phyloP scores from a whole-genome alignment of 345 rosid genomes.

The Pistacia vera region DNA sequence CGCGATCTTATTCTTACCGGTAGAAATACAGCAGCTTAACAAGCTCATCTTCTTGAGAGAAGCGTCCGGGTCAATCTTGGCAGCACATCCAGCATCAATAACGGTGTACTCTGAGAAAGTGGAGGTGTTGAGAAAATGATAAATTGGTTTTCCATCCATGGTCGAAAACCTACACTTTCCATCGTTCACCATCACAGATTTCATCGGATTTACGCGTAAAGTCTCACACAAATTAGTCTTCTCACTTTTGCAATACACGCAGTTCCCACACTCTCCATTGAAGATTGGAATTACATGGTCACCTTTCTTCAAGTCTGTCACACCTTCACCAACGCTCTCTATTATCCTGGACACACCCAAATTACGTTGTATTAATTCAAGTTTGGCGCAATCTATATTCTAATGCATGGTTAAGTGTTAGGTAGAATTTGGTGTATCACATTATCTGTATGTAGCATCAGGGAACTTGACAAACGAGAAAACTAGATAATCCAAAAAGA shows the following conservation, averaged over 20 bases:
- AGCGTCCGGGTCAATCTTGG: constrained; percentile 45
- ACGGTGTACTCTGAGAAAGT: constrained; percentile 72
- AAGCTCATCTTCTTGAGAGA: constrained; percentile 64
- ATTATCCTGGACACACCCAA: too few species aligned
- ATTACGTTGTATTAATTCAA: too few species aligned
- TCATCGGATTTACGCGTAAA: constrained; percentile 54
- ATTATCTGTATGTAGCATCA: too few species aligned
- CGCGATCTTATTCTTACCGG: constrained; percentile 37
- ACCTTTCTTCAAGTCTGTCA: constrained; percentile 53
- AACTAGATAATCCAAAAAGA: too few species aligned
- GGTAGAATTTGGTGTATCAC: too few species aligned
- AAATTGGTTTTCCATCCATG: constrained; percentile 49
- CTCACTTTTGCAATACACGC: constrained; percentile 42
- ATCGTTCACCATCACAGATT: constrained; percentile 54
- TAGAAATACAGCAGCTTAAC: constrained; percentile 71
- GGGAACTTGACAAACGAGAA: too few species aligned
- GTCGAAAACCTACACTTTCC: constrained; percentile 56
- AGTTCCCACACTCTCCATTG: constrained; percentile 73
- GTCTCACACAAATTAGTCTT: constrained; percentile 52
- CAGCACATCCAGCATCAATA: constrained; percentile 57
- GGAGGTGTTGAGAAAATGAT: constrained; percentile 69
- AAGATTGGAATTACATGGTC: constrained; percentile 69
- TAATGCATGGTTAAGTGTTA: too few species aligned
- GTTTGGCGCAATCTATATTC: too few species aligned
- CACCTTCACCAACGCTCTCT: constrained; percentile 50